Evolutionary conservation across 768 basidiomycete species (phyloP), one percentile per base, ranked within the genome.

Genomic region (Rhizopogon vesiculosus): DNA sequence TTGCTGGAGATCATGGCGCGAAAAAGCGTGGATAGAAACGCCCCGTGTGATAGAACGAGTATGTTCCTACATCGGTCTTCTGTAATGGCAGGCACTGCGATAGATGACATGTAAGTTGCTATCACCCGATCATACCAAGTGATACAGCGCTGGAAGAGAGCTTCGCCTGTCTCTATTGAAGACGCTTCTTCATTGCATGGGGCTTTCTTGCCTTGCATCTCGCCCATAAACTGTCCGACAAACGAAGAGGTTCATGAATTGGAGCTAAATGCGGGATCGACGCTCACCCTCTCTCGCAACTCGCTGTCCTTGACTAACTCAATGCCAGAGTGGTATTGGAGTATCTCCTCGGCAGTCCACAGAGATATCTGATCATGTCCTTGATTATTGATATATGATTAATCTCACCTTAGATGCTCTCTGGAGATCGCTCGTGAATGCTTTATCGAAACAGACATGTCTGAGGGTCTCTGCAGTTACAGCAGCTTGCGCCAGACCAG

Each of bases 341-440:
- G 65, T 61, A 91, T 87, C 38, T 70, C 70, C 62, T 85, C 78
- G 16, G 86, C 85, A 1, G 90, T 92, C 89, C 89, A 56, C 35
- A 55, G 41, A n/a, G 45, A 25, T 42, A 53, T 19, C 9, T 10
- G 49, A 16, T 29, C 19, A 38, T 9, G 19, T 12, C 33, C 19
- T 12, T 8, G 46, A 22, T 7, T 41, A 39, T 22, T 19, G n/a
- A 50, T 16, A 19, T 45, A 45, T 35, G 15, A 33, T n/a, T 28
- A 3, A 5, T 55, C 72, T 70, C 64, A 91, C 91, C 72, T 82
- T 78, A 45, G 69, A 71, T 12, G 91, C 91, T 56, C 92, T 75
- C 48, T 61, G 70, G 48, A 93, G 77, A 73, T 92, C 89, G 64
- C 91, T 93, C 57, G 80, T 82, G 64, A 80, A 85, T 31, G 84